Evolutionary conservation across 2,329 filamentous ascomycete genomes (phyloP).

Genomic region (Fusarium haematococcum): DNA sequence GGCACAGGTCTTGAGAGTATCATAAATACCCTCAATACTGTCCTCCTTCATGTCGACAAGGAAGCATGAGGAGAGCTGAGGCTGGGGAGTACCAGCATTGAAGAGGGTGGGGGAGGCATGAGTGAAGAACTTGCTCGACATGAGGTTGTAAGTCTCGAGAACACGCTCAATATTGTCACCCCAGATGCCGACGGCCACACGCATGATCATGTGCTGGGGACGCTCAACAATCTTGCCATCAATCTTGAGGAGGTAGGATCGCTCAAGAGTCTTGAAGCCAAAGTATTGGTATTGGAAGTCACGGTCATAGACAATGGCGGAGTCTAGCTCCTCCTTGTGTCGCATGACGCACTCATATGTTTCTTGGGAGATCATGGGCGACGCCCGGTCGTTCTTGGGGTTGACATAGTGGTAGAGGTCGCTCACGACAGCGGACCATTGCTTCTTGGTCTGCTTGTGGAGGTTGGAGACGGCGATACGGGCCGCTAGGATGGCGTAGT

Average conservation of each 20-base stretch:
- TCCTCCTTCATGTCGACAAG: conserved; percentile 99
- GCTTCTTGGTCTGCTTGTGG: conserved; percentile 99
- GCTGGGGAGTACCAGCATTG: conserved; percentile 94
- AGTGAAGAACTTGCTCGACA: conserved; percentile 99
- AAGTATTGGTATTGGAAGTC: conserved; percentile 99
- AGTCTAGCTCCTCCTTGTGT: conserved; percentile 97
- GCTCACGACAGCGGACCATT: conserved; percentile 94
- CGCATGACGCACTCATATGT: conserved; percentile 95
- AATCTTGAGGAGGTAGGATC: conserved; percentile 95
- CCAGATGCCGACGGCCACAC: conserved; percentile 96
- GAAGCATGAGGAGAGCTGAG: conserved; percentile 98
- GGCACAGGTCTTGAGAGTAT: conserved; percentile 98
- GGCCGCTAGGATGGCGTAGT: conserved; percentile 98
- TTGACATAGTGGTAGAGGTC: conserved; percentile 98
- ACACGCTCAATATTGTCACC: conserved; percentile 94
- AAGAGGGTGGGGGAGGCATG: conserved; percentile 98
- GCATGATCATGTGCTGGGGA: conserved; percentile 99
- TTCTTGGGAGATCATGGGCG: conserved; percentile 94
- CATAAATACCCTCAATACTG: conserved; percentile 99
- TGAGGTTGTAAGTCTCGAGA: conserved; percentile 97
- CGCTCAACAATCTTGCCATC: conserved; percentile 96
- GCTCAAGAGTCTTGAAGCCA: conserved; percentile 98
- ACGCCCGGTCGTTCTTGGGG: conserved; percentile 84
- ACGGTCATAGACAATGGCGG: conserved; percentile 97
- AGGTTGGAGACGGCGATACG: conserved; percentile 99